A percentile compares a stretch with the other conserved stretches of the same genome.
Evolutionary conservation across 2,329 filamentous ascomycete species (phyloP).

Genomic region (Teratosphaeria pseudoeucalypti): DNA sequence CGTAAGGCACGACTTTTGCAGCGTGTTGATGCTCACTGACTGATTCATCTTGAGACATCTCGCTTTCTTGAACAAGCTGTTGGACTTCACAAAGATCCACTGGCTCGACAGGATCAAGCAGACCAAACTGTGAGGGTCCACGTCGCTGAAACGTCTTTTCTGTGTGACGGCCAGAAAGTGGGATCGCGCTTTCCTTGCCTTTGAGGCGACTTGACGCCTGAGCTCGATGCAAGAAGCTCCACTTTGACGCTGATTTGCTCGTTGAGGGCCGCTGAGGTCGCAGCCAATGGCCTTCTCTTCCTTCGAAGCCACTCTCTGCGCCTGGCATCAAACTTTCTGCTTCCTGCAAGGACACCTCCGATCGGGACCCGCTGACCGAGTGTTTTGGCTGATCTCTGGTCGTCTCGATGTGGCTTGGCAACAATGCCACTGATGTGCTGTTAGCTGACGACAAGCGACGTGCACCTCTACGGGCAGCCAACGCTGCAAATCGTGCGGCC

Average conservation of each 20-base stretch:
- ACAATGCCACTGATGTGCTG: constrained; percentile 4
- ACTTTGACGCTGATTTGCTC: constrained; percentile 33
- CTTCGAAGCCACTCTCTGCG: constrained; percentile 12
- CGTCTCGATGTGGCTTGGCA: constrained; percentile 10
- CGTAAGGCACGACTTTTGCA: constrained; percentile 16
- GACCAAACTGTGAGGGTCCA: constrained; percentile 44
- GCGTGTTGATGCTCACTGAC: constrained; percentile 5
- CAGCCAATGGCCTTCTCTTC: constrained; percentile 30
- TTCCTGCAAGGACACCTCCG: constrained; percentile 6
- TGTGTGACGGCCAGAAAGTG: not conserved
- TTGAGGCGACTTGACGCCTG: constrained; percentile 31
- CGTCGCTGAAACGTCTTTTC: not conserved
- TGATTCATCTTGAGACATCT: constrained; percentile 14
- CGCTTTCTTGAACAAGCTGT: constrained; percentile 34
- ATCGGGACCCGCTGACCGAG: constrained; percentile 9
- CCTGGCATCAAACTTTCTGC: constrained; percentile 7
- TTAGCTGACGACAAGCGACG: constrained; percentile 9
- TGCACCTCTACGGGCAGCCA: constrained; percentile 11
- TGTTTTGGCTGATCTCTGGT: not conserved
- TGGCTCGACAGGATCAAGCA: constrained; percentile 40
- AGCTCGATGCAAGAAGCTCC: constrained; percentile 50
- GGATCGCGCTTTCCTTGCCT: constrained; percentile 9
- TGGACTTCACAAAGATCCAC: constrained; percentile 37
- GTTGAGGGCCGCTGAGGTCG: constrained; percentile 5
- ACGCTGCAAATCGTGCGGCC: constrained; percentile 4